Percentiles rank a stretch among this genome's conserved stretches.
Conservation (phyloP, 108 stramenopile species). For the Cyclotella cryptica region DNA sequence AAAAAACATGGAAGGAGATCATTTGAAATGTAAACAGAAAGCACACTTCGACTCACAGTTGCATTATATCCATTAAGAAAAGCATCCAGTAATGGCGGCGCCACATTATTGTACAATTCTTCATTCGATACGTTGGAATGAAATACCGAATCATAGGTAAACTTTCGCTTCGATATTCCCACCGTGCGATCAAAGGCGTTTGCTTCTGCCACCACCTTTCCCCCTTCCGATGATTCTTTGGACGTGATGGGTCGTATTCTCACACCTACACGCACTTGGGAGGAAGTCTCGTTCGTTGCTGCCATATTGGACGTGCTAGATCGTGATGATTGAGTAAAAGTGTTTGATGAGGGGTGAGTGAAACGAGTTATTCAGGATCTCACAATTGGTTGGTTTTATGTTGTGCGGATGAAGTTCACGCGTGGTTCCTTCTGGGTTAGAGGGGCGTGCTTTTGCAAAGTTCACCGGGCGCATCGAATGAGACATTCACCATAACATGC, state of each 20-base stretch:
- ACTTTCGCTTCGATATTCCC: slow-evolving; percentile 64
- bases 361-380: no score
- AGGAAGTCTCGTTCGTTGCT: slow-evolving; percentile 7
- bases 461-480: neutral
- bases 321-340: neutral
- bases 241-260: slow-evolving; percentile 79
- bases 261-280: slow-evolving; percentile 82
- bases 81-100: slow-evolving; percentile 71
- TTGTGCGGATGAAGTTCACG: no score
- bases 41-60: slow-evolving; percentile 44
- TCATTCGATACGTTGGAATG: slow-evolving; percentile 60
- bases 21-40: neutral
- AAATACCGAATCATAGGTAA: slow-evolving; percentile 87
- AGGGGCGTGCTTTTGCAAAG: neutral
- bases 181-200: slow-evolving; percentile 57
- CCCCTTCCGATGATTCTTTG: slow-evolving; percentile 73
- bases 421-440: no score
- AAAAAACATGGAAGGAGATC: neutral
- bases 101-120: slow-evolving; percentile 77
- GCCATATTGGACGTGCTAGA: neutral
- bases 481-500: neutral
- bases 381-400: no score
- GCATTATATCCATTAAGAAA: slow-evolving; percentile 94
- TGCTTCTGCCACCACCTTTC: slow-evolving; percentile 60
- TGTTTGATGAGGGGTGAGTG: no score